Evolutionary conservation across 306 rosid genomes (phyloP).

Genomic region (Urtica urens): DNA sequence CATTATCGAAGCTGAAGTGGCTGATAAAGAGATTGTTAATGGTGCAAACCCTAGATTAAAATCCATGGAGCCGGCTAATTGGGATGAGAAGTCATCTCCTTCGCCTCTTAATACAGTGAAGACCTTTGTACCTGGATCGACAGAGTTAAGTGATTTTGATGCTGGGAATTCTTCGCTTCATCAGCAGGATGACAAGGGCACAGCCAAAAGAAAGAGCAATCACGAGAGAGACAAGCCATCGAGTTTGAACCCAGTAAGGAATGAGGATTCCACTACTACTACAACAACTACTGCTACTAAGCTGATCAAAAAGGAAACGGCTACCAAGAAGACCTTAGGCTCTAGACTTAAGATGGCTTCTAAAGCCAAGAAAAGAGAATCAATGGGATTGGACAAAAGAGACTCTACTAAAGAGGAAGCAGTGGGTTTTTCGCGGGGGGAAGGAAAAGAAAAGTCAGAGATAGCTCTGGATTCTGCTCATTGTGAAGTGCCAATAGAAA

Average conservation of each 20-base stretch:
- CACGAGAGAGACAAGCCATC: constrained; percentile 19
- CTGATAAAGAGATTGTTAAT: background rate
- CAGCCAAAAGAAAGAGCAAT: constrained; percentile 28
- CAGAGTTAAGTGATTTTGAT: constrained; percentile 19
- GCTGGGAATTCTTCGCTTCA: constrained; percentile 18
- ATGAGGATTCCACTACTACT: constrained; percentile 12
- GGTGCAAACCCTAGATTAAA: constrained; percentile 17
- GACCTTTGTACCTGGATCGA: constrained; percentile 21
- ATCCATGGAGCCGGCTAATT: constrained; percentile 18
- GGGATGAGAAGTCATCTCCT: constrained; percentile 21
- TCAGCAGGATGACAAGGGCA: constrained; percentile 15
- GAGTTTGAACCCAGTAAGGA: constrained; percentile 23
- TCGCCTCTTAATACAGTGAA: constrained; percentile 18
- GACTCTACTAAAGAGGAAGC: constrained; percentile 15
- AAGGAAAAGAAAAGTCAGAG: constrained; percentile 14
- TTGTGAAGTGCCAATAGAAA: constrained; percentile 17
- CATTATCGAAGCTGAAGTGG: constrained; percentile 7
- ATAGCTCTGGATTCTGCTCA: constrained; percentile 20
- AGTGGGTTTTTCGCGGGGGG: constrained; percentile 13
- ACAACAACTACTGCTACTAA: too few relatives aligned
- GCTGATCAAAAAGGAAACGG: constrained; percentile 27
- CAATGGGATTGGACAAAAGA: constrained; percentile 25
- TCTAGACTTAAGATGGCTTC: constrained; percentile 39
- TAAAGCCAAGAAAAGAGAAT: constrained; percentile 27
- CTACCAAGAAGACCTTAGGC: constrained; percentile 52